phyloP scores from a whole-genome alignment of 176 grass and related monocot genomes.

The Raddia distichophylla region DNA sequence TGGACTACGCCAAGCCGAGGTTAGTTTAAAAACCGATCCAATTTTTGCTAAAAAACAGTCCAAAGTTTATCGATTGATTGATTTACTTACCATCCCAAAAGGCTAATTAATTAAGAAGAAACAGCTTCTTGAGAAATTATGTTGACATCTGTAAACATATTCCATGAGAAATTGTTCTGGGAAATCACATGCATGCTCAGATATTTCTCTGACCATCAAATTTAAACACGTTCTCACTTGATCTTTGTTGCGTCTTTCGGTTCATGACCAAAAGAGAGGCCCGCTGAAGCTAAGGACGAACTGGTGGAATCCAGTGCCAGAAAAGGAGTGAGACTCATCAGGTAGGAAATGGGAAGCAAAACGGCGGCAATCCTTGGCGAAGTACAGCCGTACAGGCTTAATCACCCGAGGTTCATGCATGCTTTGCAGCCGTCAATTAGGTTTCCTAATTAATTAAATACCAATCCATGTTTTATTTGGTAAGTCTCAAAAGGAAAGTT shows the following conservation, averaged over 20 bases:
- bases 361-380: background rate
- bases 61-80: background rate
- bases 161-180: background rate
- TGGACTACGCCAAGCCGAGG: background rate
- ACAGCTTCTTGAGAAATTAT: background rate
- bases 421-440: background rate
- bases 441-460: background rate
- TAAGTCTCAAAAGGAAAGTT: background rate
- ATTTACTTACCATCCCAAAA: background rate
- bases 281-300: background rate
- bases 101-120: background rate
- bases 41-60: background rate
- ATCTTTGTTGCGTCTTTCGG: slow-evolving; percentile 10
- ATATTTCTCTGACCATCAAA: background rate
- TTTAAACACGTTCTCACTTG: slow-evolving; percentile 1
- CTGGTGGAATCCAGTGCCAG: background rate
- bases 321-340: background rate
- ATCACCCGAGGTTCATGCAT: background rate
- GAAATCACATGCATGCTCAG: background rate
- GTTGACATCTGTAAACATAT: background rate
- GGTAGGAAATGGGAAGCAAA: background rate
- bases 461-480: background rate
- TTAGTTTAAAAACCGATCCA: background rate
- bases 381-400: background rate
- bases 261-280: background rate